These are phyloP conservation scores for Ajuga chamaepitys DNA, from an alignment of 257 asterid species.

Conservation along the genomic window DNA sequence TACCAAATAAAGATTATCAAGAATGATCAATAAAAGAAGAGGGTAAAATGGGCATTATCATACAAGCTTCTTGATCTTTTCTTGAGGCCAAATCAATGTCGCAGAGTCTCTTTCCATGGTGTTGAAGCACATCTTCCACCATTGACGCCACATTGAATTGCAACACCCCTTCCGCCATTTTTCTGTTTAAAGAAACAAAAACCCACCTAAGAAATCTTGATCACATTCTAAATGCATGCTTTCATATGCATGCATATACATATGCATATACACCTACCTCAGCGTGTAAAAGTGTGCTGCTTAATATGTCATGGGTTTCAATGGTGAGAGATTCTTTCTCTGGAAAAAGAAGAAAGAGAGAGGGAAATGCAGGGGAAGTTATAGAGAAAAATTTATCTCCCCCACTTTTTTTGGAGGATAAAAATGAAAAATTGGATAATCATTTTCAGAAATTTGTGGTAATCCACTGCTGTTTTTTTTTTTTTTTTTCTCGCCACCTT, in stretches of 20 bases:
- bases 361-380: conserved; percentile 27
- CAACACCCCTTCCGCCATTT: conserved; percentile 58
- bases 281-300: conserved; percentile 8
- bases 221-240: conserved; percentile 22
- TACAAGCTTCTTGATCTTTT: conserved; percentile 69
- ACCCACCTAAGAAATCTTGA: conserved; percentile 11
- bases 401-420: not conserved
- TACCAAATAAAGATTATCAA: not conserved
- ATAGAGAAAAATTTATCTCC: conserved; percentile 2
- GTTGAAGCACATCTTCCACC: conserved; percentile 71
- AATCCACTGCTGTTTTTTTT: conserved; percentile 13
- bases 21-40: not conserved
- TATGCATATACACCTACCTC: conserved; percentile 3
- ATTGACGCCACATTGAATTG: conserved; percentile 54
- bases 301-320: conserved; percentile 15
- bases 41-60: conserved; percentile 6
- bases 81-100: conserved; percentile 68
- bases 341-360: conserved; percentile 21
- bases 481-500: not conserved
- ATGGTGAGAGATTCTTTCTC: conserved; percentile 20
- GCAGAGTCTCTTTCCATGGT: conserved; percentile 50
- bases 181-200: conserved; percentile 9
- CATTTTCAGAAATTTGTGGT: conserved; percentile 15
- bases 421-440: conserved; percentile 12
- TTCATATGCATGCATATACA: conserved; percentile 4